These are phyloP conservation scores for Pyrrhoderma noxium DNA, from an alignment of 1,284 basidiomycete species.

Conservation along the genomic window DNA sequence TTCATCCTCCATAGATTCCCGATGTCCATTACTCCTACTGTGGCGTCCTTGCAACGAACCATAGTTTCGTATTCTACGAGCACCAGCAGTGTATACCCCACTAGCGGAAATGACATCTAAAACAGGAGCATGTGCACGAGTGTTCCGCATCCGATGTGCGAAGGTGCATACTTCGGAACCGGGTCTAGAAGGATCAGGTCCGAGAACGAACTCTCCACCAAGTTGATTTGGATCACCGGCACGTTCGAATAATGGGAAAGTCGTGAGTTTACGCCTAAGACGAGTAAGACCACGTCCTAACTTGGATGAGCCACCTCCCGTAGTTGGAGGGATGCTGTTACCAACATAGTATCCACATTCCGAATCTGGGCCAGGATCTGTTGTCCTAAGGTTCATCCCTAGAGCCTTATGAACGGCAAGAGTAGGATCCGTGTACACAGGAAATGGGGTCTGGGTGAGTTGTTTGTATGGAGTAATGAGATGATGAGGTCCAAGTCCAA, in stretches of 20 bases:
- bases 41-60: background rate
- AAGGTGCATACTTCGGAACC: constrained; percentile 36
- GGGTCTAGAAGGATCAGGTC: constrained; percentile 47
- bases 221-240: constrained; percentile 74
- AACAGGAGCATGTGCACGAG: constrained; percentile 65
- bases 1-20: constrained; percentile 29
- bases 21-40: constrained; percentile 6
- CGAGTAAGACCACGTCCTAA: background rate
- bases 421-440: constrained; percentile 74
- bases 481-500: constrained; percentile 72
- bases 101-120: constrained; percentile 56
- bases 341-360: constrained; percentile 57
- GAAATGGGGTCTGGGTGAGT: constrained; percentile 53
- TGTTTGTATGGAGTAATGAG: constrained; percentile 68
- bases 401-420: constrained; percentile 63
- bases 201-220: constrained; percentile 86
- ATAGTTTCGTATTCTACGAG: constrained; percentile 2
- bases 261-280: background rate
- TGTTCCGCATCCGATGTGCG: constrained; percentile 67
- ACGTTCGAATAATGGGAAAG: constrained; percentile 60
- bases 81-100: constrained; percentile 31
- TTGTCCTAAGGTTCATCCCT: constrained; percentile 61
- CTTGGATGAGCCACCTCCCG: constrained; percentile 28
- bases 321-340: constrained; percentile 29
- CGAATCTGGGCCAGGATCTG: constrained; percentile 38